These are phyloP conservation scores for Boeremia lycopersici DNA, from an alignment of 2,329 filamentous ascomycete genomes.

Conservation along the genomic window DNA sequence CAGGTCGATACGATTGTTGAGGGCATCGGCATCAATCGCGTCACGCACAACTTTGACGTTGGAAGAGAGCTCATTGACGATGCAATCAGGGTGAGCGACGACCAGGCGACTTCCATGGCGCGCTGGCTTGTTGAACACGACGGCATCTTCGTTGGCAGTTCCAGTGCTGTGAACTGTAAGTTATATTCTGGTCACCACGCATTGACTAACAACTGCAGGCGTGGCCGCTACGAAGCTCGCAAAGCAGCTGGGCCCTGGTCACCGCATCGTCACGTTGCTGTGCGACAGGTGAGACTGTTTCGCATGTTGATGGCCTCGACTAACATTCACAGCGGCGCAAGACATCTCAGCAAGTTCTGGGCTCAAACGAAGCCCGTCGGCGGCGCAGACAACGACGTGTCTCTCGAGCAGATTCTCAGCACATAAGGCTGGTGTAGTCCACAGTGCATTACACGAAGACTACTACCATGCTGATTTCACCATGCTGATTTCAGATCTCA, in stretches of 20 bases:
- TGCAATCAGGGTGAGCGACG: conserved; percentile 85
- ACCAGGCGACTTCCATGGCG: conserved; percentile 92
- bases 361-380: conserved; percentile 72
- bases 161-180: conserved; percentile 91
- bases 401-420: conserved; percentile 64
- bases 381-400: conserved; percentile 51
- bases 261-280: conserved; percentile 77
- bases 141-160: conserved; percentile 92
- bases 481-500: too few relatives aligned
- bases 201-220: conserved; percentile 35
- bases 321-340: conserved; percentile 59
- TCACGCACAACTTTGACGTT: conserved; percentile 92
- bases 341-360: conserved; percentile 87
- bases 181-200: conserved; percentile 19
- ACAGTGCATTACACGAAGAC: neutral
- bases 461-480: neutral
- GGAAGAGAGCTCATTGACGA: conserved; percentile 88
- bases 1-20: conserved; percentile 97
- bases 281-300: conserved; percentile 63
- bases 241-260: conserved; percentile 65
- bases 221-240: conserved; percentile 76
- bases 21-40: conserved; percentile 90
- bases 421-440: conserved; percentile 20
- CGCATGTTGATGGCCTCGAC: neutral
- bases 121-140: conserved; percentile 94